These are phyloP conservation scores for Poteriospumella lacustris DNA, from an alignment of 108 stramenopile genomes.

Conservation along the genomic window DNA sequence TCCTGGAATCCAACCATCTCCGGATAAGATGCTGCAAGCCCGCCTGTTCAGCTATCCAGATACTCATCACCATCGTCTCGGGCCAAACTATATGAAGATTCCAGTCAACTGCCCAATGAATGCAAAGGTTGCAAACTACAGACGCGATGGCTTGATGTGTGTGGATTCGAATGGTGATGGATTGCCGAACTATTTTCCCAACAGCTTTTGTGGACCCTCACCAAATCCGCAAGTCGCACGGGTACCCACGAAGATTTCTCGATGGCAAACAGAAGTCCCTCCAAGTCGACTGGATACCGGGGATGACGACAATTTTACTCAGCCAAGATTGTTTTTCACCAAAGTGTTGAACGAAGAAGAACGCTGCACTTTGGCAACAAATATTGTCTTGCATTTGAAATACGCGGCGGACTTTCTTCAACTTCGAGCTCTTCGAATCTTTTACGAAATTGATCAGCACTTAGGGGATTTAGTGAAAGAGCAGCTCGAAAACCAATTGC, in stretches of 20 bases:
- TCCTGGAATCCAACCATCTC: no score
- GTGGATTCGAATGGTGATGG: conserved; percentile 47
- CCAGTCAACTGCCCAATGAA: no score
- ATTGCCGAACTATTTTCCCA: conserved; percentile 63
- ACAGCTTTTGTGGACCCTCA: conserved; percentile 54
- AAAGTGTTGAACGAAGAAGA: conserved; percentile 44
- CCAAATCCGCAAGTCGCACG: neutral
- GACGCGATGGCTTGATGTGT: no score
- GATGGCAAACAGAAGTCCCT: conserved; percentile 52
- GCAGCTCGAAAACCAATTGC: no score
- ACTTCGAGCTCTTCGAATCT: conserved; percentile 56
- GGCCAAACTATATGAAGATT: no score
- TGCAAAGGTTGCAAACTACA: no score
- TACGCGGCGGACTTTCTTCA: conserved; percentile 56
- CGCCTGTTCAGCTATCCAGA: no score
- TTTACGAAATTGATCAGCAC: conserved; percentile 50
- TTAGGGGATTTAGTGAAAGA: conserved; percentile 37
- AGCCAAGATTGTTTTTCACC: conserved; percentile 48
- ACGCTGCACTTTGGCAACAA: conserved; percentile 52
- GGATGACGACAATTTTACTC: conserved; percentile 62
- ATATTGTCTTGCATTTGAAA: conserved; percentile 56
- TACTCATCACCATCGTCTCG: no score
- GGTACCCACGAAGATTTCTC: conserved; percentile 28
- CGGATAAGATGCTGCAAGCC: no score
- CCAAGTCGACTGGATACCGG: conserved; percentile 49